A percentile compares a stretch with the other conserved stretches of the same genome.
Conservation (phyloP, 805 yeast species). For the Cyberlindnera maritima region DNA sequence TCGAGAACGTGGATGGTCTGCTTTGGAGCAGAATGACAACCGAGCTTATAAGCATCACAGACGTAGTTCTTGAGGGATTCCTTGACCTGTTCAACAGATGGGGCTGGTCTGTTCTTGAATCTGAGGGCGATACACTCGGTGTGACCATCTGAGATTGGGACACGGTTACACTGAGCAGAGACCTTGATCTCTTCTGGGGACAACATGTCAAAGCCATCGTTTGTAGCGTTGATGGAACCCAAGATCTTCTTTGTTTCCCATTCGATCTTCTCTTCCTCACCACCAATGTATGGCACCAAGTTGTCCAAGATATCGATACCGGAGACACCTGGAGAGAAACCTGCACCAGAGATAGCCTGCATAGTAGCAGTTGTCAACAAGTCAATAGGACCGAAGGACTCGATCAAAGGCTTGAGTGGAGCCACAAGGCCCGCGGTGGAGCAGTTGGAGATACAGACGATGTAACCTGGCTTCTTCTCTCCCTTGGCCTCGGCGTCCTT, state of each 20-base stretch:
- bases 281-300: constrained; percentile 89
- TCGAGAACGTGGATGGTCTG: constrained; percentile 90
- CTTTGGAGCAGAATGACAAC: constrained; percentile 91
- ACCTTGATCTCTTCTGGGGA: constrained; percentile 74
- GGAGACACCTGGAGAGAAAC: constrained; percentile 96
- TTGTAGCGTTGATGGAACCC: constrained; percentile 55
- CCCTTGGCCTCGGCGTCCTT: constrained; percentile 53
- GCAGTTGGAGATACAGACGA: constrained; percentile 95
- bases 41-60: constrained; percentile 77
- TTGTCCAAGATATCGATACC: constrained; percentile 94
- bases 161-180: constrained; percentile 95
- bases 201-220: constrained; percentile 54
- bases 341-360: constrained; percentile 98
- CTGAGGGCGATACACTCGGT: constrained; percentile 89
- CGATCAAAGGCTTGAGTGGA: constrained; percentile 91
- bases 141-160: constrained; percentile 97
- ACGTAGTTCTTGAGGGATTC: constrained; percentile 64
- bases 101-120: constrained; percentile 81
- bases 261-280: constrained; percentile 98
- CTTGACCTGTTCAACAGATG: constrained; percentile 79
- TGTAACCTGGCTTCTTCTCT: constrained; percentile 68
- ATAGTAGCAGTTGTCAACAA: constrained; percentile 84
- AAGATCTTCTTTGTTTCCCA: constrained; percentile 97
- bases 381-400: constrained; percentile 86
- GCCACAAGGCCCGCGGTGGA: constrained; percentile 98